Percentiles rank a stretch among this genome's conserved stretches.
Conservation (phyloP, 371 early-diverging fungal genomes). For the Conidiobolus incongruus region DNA sequence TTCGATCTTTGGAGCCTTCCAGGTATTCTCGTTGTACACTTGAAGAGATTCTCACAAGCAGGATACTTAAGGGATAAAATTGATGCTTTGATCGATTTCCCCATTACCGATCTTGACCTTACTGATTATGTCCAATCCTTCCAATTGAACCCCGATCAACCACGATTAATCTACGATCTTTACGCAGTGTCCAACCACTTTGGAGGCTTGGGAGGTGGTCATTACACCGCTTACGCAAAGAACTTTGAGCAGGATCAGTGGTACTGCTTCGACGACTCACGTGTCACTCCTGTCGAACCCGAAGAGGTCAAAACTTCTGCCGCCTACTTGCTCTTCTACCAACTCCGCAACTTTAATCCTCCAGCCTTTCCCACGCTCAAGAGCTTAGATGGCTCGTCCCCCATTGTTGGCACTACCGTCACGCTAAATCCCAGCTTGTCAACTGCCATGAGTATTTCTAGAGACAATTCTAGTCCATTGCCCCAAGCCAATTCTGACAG, state of each 20-base stretch:
- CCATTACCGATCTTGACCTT: conserved; percentile 39
- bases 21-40: conserved; percentile 68
- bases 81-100: conserved; percentile 60
- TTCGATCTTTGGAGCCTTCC: conserved; percentile 71
- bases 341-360: too few species aligned
- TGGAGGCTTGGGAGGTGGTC: conserved; percentile 85
- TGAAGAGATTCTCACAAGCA: conserved; percentile 70
- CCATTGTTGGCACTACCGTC: too few species aligned
- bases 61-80: conserved; percentile 65
- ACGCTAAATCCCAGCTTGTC: too few species aligned
- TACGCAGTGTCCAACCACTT: conserved; percentile 78
- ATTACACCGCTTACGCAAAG: conserved; percentile 80
- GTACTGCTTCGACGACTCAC: conserved; percentile 80
- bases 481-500: too few species aligned
- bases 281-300: conserved; percentile 34
- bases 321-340: too few species aligned
- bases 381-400: too few species aligned
- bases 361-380: too few species aligned
- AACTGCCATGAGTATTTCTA: too few species aligned
- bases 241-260: conserved; percentile 42
- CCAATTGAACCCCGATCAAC: conserved; percentile 8
- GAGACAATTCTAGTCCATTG: too few species aligned
- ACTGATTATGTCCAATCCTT: conserved; percentile 13
- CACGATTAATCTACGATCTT: conserved; percentile 48
- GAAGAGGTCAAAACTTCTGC: too few species aligned